phyloP scores from a whole-genome alignment of 2,329 filamentous ascomycete genomes.

The Aureobasidium uvarum region DNA sequence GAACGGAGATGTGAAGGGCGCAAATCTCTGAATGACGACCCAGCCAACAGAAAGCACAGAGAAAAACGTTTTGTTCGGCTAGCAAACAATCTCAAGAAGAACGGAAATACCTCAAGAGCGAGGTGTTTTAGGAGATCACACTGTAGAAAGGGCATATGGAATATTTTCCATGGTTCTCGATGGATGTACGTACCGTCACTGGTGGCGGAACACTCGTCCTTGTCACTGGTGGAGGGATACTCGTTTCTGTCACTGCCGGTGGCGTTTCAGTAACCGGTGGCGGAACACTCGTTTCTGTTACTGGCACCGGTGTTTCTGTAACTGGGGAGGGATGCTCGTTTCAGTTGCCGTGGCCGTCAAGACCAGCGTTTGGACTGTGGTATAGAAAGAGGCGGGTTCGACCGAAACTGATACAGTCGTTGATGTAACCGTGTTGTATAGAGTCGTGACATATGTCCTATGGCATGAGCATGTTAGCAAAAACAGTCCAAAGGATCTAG shows the following conservation, averaged over 20 bases:
- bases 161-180: too few relatives aligned
- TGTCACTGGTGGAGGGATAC: not conserved
- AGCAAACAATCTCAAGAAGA: not conserved
- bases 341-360: not conserved
- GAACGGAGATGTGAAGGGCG: too few relatives aligned
- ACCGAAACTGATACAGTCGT: not conserved
- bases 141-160: too few relatives aligned
- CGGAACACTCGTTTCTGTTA: not conserved
- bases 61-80: not conserved
- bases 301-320: too few relatives aligned
- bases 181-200: not conserved
- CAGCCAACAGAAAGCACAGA: too few relatives aligned
- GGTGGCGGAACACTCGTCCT: not conserved
- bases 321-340: not conserved
- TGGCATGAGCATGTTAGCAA: not conserved
- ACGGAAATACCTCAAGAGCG: too few relatives aligned
- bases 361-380: not conserved
- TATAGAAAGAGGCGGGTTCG: not conserved
- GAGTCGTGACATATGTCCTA: constrained; percentile 6
- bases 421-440: not conserved
- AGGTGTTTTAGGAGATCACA: too few relatives aligned
- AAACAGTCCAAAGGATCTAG: too few relatives aligned
- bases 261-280: too few relatives aligned
- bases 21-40: too few relatives aligned
- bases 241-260: too few relatives aligned